Conservation (phyloP, 2,329 filamentous ascomycete genomes). For the Aspergillus melleus region DNA sequence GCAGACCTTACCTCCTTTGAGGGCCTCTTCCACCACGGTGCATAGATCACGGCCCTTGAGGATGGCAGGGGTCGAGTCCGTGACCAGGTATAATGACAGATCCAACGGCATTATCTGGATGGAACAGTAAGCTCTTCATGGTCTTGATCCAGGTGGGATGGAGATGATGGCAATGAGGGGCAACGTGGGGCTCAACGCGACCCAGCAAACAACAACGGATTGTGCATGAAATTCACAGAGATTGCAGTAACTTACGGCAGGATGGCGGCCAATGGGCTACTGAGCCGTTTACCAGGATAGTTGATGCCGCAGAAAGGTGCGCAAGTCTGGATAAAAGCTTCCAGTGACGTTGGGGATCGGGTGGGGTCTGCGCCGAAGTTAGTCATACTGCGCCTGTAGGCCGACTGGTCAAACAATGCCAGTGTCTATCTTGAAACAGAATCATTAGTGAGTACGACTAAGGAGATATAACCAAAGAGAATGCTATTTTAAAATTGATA, state of each 20-base stretch:
- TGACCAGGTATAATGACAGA: conserved; percentile 87
- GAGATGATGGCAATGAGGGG: not conserved
- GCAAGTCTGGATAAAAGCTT: not conserved
- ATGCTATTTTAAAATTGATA: too few species aligned
- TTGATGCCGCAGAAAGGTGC: not conserved
- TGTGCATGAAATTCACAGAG: not conserved
- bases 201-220: not conserved
- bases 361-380: not conserved
- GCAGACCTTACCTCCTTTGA: conserved; percentile 63
- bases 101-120: conserved; percentile 55
- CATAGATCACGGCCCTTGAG: conserved; percentile 70
- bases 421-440: too few species aligned
- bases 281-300: not conserved
- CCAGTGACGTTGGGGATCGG: not conserved
- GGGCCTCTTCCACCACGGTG: conserved; percentile 70
- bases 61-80: conserved; percentile 85
- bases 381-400: not conserved
- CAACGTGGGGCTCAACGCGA: not conserved
- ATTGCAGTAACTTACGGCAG: not conserved
- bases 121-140: not conserved
- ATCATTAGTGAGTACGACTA: too few species aligned
- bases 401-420: too few species aligned
- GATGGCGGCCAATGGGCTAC: not conserved
- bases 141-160: not conserved
- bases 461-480: too few species aligned